A percentile compares a stretch with the other conserved stretches of the same genome.
Evolutionary conservation across 495 filamentous ascomycete species (phyloP).

Genomic region (Penicillium malachiteum): DNA sequence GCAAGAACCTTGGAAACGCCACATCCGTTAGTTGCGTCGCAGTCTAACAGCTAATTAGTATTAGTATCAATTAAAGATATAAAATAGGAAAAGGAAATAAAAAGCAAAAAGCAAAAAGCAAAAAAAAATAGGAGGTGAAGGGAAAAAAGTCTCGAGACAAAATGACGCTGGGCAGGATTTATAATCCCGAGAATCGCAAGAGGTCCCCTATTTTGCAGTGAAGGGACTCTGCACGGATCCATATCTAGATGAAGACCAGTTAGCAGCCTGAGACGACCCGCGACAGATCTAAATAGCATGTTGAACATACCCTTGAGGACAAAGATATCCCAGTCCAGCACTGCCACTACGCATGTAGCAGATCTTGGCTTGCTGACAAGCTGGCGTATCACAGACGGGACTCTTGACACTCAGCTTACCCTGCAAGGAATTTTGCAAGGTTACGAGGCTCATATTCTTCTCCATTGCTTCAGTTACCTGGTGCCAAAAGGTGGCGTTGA

Average conservation of each 20-base stretch:
- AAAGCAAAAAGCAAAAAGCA: no score
- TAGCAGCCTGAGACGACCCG: background rate
- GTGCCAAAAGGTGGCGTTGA: slow-evolving; percentile 60
- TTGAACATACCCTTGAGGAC: slow-evolving; percentile 48
- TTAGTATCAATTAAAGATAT: no score
- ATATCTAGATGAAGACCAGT: background rate
- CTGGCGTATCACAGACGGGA: slow-evolving; percentile 50
- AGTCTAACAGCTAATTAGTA: no score
- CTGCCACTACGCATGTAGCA: slow-evolving; percentile 62
- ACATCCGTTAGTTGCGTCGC: no score
- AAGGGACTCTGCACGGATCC: slow-evolving; percentile 8
- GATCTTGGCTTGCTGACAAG: slow-evolving; percentile 54
- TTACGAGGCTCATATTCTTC: slow-evolving; percentile 44
- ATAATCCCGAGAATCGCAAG: no score
- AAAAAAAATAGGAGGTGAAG: no score
- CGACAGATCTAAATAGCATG: background rate
- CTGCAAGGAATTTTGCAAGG: slow-evolving; percentile 52
- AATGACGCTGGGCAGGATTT: no score
- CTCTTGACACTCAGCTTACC: slow-evolving; percentile 51
- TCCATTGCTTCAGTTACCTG: slow-evolving; percentile 61
- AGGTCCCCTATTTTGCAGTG: background rate
- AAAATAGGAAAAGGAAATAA: no score
- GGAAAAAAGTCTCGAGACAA: no score
- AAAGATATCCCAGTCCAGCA: slow-evolving; percentile 47
- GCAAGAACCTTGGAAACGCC: no score